phyloP scores from a whole-genome alignment of 192 early-diverging fungal genomes.

The Mortierella claussenii region DNA sequence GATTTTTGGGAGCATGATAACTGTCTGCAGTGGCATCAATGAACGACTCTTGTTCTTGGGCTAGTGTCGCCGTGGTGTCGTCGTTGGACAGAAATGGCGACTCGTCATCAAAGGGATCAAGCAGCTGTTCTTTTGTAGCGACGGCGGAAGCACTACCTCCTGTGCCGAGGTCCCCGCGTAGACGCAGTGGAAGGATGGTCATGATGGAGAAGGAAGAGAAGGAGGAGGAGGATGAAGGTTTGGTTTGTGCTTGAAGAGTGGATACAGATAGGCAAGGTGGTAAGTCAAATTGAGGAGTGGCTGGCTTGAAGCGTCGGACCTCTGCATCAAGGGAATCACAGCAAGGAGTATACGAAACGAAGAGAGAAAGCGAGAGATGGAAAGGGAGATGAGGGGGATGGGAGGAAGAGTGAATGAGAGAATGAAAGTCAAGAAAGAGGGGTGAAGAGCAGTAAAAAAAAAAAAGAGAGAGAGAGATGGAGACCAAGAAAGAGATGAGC shows the following conservation, averaged over 20 bases:
- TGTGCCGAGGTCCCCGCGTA: no score
- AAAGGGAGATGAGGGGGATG: not conserved
- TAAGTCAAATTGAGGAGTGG: not conserved
- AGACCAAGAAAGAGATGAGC: not conserved
- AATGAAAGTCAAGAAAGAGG: not conserved
- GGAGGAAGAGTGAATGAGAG: not conserved
- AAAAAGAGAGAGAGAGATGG: not conserved
- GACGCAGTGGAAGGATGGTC: no score
- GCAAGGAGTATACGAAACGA: not conserved
- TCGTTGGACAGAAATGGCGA: not conserved
- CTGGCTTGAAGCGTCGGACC: constrained; percentile 6
- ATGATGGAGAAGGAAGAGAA: no score
- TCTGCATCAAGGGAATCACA: constrained; percentile 14
- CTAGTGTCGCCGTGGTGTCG: not conserved
- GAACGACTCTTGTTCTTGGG: constrained; percentile 24
- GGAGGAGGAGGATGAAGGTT: not conserved
- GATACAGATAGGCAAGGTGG: not conserved
- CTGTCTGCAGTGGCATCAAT: constrained; percentile 34
- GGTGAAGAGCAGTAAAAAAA: not conserved
- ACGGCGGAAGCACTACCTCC: no score
- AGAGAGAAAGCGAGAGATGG: not conserved
- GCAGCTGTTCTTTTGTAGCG: not conserved
- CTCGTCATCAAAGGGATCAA: constrained; percentile 11
- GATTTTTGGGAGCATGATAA: constrained; percentile 12
- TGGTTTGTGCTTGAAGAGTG: not conserved